Conservation (phyloP, 257 asterid species). For the Solanum lycopersicoides region DNA sequence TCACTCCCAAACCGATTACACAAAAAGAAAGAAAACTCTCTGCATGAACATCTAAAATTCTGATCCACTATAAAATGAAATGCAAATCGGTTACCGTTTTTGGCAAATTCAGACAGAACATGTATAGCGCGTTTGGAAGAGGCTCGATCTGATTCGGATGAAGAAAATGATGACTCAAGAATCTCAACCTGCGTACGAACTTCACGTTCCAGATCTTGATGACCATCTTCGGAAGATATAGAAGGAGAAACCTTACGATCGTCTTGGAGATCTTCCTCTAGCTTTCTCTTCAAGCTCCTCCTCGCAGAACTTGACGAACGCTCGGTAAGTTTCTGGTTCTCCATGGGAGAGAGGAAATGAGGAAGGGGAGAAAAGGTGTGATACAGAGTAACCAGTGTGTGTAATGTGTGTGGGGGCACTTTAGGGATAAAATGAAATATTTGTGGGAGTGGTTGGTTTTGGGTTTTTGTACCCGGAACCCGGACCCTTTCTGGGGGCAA, state of each 20-base stretch:
- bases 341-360: slow-evolving; percentile 43
- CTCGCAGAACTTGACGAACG: slow-evolving; percentile 37
- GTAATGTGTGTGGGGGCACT: slow-evolving; percentile 32
- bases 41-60: background rate
- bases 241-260: slow-evolving; percentile 45
- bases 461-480: background rate
- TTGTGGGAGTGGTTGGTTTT: background rate
- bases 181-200: slow-evolving; percentile 57
- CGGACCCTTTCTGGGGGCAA: background rate
- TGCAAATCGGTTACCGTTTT: slow-evolving; percentile 40
- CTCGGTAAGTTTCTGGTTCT: slow-evolving; percentile 63
- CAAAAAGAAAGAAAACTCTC: background rate
- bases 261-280: slow-evolving; percentile 44
- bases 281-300: slow-evolving; percentile 82
- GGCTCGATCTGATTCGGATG: slow-evolving; percentile 46
- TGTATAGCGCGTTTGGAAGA: slow-evolving; percentile 55
- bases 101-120: slow-evolving; percentile 60
- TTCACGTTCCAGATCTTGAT: slow-evolving; percentile 57
- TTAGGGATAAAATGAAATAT: slow-evolving; percentile 20
- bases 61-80: slow-evolving; percentile 15
- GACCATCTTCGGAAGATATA: slow-evolving; percentile 32
- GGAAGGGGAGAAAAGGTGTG: slow-evolving; percentile 20
- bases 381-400: slow-evolving; percentile 2
- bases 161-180: slow-evolving; percentile 36
- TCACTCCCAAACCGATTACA: background rate